These are phyloP conservation scores for Phaffia tasmanica DNA, from an alignment of 768 basidiomycete genomes.

Conservation along the genomic window DNA sequence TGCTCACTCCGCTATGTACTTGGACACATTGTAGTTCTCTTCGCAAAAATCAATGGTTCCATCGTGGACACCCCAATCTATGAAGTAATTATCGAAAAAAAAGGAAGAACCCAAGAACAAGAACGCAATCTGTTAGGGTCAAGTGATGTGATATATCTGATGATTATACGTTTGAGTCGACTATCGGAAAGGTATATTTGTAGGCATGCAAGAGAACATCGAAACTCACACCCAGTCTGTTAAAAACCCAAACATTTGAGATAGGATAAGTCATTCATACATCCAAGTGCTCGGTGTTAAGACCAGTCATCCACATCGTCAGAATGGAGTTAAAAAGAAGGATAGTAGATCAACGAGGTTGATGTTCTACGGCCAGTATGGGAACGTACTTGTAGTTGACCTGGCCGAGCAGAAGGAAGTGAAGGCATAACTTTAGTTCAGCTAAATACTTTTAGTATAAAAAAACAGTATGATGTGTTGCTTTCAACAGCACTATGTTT, in stretches of 20 bases:
- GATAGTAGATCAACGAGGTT: not conserved
- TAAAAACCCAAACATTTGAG: not conserved
- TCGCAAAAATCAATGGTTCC: no score
- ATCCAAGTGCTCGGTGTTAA: not conserved
- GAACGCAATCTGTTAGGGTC: not conserved
- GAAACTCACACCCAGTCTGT: not conserved
- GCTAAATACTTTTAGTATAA: no score
- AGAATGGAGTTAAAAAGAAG: not conserved
- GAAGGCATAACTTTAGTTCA: no score
- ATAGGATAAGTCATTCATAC: not conserved
- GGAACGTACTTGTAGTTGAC: constrained; percentile 6
- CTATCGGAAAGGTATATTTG: not conserved
- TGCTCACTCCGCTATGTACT: constrained; percentile 18
- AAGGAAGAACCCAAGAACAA: not conserved
- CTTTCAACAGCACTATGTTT: no score
- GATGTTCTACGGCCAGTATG: not conserved
- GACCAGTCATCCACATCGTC: not conserved
- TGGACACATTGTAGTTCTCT: not conserved
- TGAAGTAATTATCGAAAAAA: not conserved
- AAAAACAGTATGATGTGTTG: no score
- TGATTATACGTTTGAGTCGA: not conserved
- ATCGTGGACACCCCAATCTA: not conserved
- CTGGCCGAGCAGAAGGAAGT: constrained; percentile 11
- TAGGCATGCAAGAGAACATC: not conserved
- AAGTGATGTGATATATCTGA: not conserved